Percentiles rank a stretch among this genome's conserved stretches.
Conservation (phyloP, 192 early-diverging fungal genomes). For the Kickxella alabastrina region DNA sequence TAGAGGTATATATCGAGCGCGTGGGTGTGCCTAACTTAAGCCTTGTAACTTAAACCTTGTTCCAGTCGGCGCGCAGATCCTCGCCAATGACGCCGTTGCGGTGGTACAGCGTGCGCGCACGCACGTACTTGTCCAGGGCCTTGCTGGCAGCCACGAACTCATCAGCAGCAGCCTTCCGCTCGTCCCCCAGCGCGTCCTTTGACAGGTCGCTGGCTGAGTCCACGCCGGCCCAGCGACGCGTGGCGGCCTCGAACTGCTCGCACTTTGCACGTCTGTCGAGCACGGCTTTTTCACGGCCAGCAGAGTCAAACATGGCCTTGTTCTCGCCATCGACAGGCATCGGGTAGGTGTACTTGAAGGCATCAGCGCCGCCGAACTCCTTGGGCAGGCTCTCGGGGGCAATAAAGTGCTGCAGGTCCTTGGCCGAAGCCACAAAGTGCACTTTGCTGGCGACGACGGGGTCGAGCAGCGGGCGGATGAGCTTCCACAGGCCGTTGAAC, state of each 20-base stretch:
- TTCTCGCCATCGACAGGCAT: constrained; percentile 50
- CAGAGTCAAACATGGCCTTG: constrained; percentile 46
- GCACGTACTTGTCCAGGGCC: constrained; percentile 48
- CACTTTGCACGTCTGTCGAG: constrained; percentile 30
- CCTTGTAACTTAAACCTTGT: too few species aligned
- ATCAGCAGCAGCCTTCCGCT: constrained; percentile 42
- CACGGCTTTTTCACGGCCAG: constrained; percentile 31
- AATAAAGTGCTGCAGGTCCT: constrained; percentile 65
- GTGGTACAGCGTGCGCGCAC: constrained; percentile 54
- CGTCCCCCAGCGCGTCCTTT: constrained; percentile 13
- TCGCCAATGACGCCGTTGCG: constrained; percentile 44
- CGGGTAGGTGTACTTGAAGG: constrained; percentile 56
- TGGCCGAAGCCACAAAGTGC: constrained; percentile 60
- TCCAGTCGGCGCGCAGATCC: constrained; percentile 18
- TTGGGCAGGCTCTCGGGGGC: constrained; percentile 56
- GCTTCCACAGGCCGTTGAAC: constrained; percentile 78
- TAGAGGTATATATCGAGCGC: too few species aligned
- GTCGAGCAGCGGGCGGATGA: constrained; percentile 80
- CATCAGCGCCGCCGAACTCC: constrained; percentile 57
- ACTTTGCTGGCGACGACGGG: constrained; percentile 88
- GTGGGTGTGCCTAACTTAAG: too few species aligned
- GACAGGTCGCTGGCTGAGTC: constrained; percentile 7
- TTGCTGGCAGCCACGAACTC: constrained; percentile 49
- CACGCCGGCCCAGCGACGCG: constrained; percentile 39
- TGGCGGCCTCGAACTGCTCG: constrained; percentile 45